A percentile compares a stretch with the other conserved stretches of the same genome.
Evolutionary conservation across 2,329 filamentous ascomycete species (phyloP).

Genomic region (Sclerotinia minor): DNA sequence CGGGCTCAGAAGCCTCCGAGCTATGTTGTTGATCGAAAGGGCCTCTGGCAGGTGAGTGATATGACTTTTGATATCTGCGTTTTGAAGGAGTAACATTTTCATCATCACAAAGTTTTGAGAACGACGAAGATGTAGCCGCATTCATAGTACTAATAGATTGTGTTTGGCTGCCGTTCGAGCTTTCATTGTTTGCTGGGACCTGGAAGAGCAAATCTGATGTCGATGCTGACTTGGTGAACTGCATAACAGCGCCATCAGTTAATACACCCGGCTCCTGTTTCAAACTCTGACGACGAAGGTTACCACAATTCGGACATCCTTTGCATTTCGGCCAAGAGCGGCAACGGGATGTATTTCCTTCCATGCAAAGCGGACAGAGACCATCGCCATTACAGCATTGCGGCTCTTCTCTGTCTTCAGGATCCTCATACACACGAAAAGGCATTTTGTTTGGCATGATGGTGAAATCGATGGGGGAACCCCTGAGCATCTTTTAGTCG

Average conservation of each 20-base stretch:
- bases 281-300: neutral
- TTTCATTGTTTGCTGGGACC: neutral
- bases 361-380: neutral
- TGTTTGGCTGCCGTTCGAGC: neutral
- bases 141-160: neutral
- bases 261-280: neutral
- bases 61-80: neutral
- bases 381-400: neutral
- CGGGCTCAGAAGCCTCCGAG: neutral
- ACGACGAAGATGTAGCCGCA: neutral
- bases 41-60: neutral
- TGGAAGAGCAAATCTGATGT: neutral
- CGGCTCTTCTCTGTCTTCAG: neutral
- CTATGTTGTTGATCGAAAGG: conserved; percentile 6
- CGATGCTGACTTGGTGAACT: neutral
- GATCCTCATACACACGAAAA: neutral
- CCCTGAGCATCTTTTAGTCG: neutral
- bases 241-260: neutral
- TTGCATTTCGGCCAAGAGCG: neutral
- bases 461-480: neutral
- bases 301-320: neutral
- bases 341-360: neutral
- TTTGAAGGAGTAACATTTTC: neutral
- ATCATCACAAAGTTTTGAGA: neutral
- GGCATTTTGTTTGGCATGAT: conserved; percentile 5